Conservation (phyloP, 2,329 filamentous ascomycete species). For the Stemphylium vesicarium region DNA sequence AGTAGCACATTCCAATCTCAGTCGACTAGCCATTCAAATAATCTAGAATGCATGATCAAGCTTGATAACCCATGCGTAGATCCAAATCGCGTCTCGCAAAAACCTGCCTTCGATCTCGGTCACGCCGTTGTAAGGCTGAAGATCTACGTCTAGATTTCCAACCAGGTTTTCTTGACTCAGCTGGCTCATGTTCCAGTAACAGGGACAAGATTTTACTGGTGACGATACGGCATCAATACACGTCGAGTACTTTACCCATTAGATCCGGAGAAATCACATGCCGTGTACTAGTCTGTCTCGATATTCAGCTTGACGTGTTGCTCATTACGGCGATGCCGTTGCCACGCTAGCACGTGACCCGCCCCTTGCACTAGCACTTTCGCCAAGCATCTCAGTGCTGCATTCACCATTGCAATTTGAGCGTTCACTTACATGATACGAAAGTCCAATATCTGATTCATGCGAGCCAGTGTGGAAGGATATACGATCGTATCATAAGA, state of each 20-base stretch:
- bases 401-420: no score
- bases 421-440: no score
- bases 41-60: background rate
- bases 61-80: background rate
- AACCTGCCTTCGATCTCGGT: background rate
- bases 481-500: no score
- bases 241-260: background rate
- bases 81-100: constrained; percentile 1
- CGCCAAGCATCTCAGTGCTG: background rate
- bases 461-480: background rate
- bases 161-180: background rate
- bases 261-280: background rate
- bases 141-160: constrained; percentile 2
- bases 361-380: background rate
- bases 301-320: background rate
- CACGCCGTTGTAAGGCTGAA: background rate
- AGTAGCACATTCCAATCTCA: background rate
- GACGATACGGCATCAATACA: background rate
- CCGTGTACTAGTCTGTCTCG: background rate
- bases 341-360: constrained; percentile 8
- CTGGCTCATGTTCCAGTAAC: background rate
- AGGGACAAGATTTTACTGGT: background rate
- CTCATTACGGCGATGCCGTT: constrained; percentile 9
- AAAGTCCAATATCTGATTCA: no score
- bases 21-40: background rate